Conservation (phyloP, 2,329 filamentous ascomycete genomes). For the Phaeoacremonium minimum region DNA sequence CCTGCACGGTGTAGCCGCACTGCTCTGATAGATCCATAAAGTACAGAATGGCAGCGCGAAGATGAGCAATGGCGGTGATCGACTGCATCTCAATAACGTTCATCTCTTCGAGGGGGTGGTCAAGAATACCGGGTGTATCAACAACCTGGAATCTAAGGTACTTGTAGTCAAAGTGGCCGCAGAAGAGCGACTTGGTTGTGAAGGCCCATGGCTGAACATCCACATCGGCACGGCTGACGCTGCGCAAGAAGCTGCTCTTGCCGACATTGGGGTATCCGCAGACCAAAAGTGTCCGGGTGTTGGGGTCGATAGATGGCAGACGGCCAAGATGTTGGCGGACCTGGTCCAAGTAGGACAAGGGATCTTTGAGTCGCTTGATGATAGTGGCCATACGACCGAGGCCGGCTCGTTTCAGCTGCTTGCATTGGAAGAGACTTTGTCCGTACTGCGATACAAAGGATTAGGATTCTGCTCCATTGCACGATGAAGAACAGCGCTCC, state of each 20-base stretch:
- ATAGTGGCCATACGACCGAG: slow-evolving; percentile 98
- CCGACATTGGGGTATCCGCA: slow-evolving; percentile 97
- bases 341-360: slow-evolving; percentile 92
- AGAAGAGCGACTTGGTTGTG: slow-evolving; percentile 95
- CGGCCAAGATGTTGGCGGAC: slow-evolving; percentile 94
- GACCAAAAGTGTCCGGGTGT: slow-evolving; percentile 91
- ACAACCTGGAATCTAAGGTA: slow-evolving; percentile 75
- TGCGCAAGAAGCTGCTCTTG: slow-evolving; percentile 93
- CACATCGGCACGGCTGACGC: slow-evolving; percentile 89
- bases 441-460: too few relatives aligned
- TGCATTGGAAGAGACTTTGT: slow-evolving; percentile 96
- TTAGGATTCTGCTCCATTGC: slow-evolving; percentile 41
- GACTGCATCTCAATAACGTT: slow-evolving; percentile 99
- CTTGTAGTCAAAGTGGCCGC: slow-evolving; percentile 97
- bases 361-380: slow-evolving; percentile 90
- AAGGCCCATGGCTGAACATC: slow-evolving; percentile 98
- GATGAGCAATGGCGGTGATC: slow-evolving; percentile 95
- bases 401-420: slow-evolving; percentile 94
- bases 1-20: slow-evolving; percentile 88
- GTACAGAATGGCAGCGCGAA: slow-evolving; percentile 91
- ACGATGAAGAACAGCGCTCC: too few relatives aligned
- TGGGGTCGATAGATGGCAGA: slow-evolving; percentile 97
- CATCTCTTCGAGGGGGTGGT: slow-evolving; percentile 98
- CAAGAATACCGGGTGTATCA: slow-evolving; percentile 96
- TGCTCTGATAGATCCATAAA: slow-evolving; percentile 98